Evolutionary conservation across 2,329 filamentous ascomycete species (phyloP), one percentile per base, ranked within the genome.

Genomic region (Diaporthe aspalathi): DNA sequence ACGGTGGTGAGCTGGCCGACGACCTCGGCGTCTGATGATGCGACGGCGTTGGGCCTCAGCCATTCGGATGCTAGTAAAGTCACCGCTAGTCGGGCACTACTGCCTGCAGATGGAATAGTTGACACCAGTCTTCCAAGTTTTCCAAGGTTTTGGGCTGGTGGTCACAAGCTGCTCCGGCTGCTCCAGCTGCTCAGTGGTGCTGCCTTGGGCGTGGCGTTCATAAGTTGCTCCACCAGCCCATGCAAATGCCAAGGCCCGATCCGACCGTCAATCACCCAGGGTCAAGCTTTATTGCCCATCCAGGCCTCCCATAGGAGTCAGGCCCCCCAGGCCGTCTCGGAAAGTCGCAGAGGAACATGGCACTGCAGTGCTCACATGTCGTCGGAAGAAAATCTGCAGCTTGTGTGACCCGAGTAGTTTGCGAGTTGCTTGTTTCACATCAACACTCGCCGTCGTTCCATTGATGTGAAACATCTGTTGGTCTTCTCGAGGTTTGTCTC

Each of bases 71-170:
- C n/a, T 40, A 53, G 53, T 32, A 60, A 57, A 57, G 53, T 57
- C 66, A 68, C 53, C 53, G 53, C 66, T 52, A 50, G 43, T 50
- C 54, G 43, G 27, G 43, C 53, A 60, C 66, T 68, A 68, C 43
- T 57, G 40, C 38, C 60, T 49, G n/a, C 35, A 24, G 43, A 49
- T 24, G 60, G 43, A 63, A 49, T 63, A 29, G 43, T 63, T 63
- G 60, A 49, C 60, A 35, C 60, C 60, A 45, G 60, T 22, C 60
- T 63, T 63, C 60, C 60, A 63, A 63, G 43, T 63, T 63, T 63
- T 63, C 60, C 60, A 38, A 65, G 60, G 29, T 65, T 65, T 38
- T 65, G 43, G 32, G 45, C 29, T 65, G 60, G 60, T 24, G 45
- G 29, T 24, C n/a, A 35, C 27, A 32, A 56, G 29, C 29, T 40